A percentile compares a stretch with the other conserved stretches of the same genome.
These are phyloP conservation scores for Podospora bellae-mahoneyi DNA, from an alignment of 495 filamentous ascomycete species.

Conservation along the genomic window DNA sequence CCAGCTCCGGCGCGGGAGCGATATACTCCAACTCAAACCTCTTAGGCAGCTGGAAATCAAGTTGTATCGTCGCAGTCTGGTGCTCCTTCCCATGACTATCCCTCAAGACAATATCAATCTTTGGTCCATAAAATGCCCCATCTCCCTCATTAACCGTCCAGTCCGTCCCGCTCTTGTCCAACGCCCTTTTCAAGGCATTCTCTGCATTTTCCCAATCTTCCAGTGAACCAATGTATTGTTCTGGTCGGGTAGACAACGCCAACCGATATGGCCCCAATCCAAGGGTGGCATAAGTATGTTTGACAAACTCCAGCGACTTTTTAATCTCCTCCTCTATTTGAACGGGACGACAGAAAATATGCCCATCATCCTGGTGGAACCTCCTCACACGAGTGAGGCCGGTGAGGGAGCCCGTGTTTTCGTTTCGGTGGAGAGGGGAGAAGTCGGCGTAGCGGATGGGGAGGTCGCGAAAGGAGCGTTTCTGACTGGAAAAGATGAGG, in stretches of 20 bases:
- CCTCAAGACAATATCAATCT: slow-evolving; percentile 84
- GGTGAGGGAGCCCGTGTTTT: slow-evolving; percentile 78
- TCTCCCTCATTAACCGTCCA: slow-evolving; percentile 79
- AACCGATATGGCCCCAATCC: slow-evolving; percentile 70
- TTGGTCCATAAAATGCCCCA: slow-evolving; percentile 92
- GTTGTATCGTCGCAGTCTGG: slow-evolving; percentile 87
- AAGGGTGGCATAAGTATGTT: slow-evolving; percentile 72
- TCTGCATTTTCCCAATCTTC: slow-evolving; percentile 86
- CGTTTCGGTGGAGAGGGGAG: slow-evolving; percentile 86
- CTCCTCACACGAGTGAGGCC: slow-evolving; percentile 83
- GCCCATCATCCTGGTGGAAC: slow-evolving; percentile 96
- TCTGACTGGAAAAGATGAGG: slow-evolving; percentile 71
- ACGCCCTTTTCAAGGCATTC: slow-evolving; percentile 62
- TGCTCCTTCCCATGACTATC: slow-evolving; percentile 86
- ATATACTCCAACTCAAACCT: slow-evolving; percentile 75
- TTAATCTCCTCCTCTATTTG: slow-evolving; percentile 81
- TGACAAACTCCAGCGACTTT: slow-evolving; percentile 74
- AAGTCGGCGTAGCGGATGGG: slow-evolving; percentile 93
- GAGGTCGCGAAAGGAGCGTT: slow-evolving; percentile 73
- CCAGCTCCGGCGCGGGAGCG: slow-evolving; percentile 69
- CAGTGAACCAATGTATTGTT: slow-evolving; percentile 71
- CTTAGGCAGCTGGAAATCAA: slow-evolving; percentile 89
- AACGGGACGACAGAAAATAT: slow-evolving; percentile 85
- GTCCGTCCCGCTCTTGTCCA: slow-evolving; percentile 59
- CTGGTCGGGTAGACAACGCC: slow-evolving; percentile 77